phyloP scores from a whole-genome alignment of 129 eudicot species.

The Calendula officinalis region DNA sequence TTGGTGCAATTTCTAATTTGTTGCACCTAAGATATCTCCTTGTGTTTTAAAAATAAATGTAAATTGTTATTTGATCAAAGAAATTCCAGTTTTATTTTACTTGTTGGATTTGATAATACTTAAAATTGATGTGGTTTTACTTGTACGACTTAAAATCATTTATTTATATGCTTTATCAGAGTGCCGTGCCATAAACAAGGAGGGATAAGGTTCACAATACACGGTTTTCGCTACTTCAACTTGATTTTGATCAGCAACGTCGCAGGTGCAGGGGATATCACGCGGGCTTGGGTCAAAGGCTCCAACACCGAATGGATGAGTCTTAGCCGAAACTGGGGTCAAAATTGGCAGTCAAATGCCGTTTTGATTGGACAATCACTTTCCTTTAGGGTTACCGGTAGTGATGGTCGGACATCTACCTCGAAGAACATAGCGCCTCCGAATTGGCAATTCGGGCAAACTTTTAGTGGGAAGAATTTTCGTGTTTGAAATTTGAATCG shows the following conservation, averaged over 20 bases:
- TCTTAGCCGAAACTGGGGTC: slow-evolving; percentile 75
- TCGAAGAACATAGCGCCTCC: slow-evolving; percentile 36
- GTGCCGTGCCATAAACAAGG: slow-evolving; percentile 66
- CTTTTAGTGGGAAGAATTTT: slow-evolving; percentile 45
- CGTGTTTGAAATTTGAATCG: slow-evolving; percentile 22
- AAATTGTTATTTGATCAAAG: no score
- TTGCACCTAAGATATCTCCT: no score
- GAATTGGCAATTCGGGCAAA: slow-evolving; percentile 44
- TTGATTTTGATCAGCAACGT: slow-evolving; percentile 65
- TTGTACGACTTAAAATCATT: no score
- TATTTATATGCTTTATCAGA: slow-evolving; percentile 21
- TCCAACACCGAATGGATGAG: slow-evolving; percentile 58
- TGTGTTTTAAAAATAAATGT: no score
- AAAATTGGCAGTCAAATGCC: slow-evolving; percentile 66
- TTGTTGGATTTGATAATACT: no score
- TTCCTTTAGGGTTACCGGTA: slow-evolving; percentile 31
- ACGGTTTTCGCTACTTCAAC: slow-evolving; percentile 73
- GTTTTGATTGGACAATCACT: slow-evolving; percentile 64
- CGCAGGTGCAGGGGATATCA: slow-evolving; percentile 75
- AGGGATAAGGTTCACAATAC: slow-evolving; percentile 63
- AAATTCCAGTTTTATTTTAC: no score
- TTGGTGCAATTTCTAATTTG: no score
- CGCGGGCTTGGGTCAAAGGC: slow-evolving; percentile 58
- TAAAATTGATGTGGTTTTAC: no score
- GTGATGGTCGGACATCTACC: slow-evolving; percentile 40